These are phyloP conservation scores for Flaveria brownii DNA, from an alignment of 129 eudicot genomes.

Conservation along the genomic window DNA sequence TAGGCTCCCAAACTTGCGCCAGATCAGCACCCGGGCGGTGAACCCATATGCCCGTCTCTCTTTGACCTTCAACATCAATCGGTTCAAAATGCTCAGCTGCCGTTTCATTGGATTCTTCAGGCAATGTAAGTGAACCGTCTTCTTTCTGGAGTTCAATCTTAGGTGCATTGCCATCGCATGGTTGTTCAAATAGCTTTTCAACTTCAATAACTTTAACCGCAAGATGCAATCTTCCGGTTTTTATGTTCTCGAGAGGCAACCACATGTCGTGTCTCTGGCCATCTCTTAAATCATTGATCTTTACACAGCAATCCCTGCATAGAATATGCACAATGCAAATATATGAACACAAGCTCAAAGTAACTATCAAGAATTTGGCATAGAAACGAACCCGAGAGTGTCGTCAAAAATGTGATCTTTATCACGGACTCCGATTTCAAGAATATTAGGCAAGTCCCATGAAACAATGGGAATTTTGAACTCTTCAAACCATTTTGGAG, in stretches of 20 bases:
- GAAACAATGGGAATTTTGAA: conserved; percentile 78
- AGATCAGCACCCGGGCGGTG: conserved; percentile 82
- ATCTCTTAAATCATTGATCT: conserved; percentile 63
- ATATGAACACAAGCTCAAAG: background rate
- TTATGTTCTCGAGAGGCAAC: conserved; percentile 73
- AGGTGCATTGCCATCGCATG: conserved; percentile 29
- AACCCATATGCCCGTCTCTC: conserved; percentile 82
- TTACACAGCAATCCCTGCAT: conserved; percentile 69
- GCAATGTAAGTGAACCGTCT: conserved; percentile 16
- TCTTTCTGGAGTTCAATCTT: conserved; percentile 30
- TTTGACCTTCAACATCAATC: conserved; percentile 66
- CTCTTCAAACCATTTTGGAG: conserved; percentile 92
- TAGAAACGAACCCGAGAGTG: conserved; percentile 64
- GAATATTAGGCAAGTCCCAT: conserved; percentile 76
- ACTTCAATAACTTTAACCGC: conserved; percentile 66
- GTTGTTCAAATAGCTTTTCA: conserved; percentile 52
- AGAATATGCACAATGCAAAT: background rate
- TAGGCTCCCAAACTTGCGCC: conserved; percentile 80
- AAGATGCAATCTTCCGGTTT: conserved; percentile 87
- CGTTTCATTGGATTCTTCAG: conserved; percentile 9
- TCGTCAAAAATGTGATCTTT: conserved; percentile 78
- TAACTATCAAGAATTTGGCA: background rate
- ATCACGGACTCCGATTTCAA: conserved; percentile 73
- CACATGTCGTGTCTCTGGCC: conserved; percentile 87
- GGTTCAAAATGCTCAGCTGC: conserved; percentile 60